Base-by-base conservation (phyloP, 176 grass and related monocot genomes). In the Triticum monococcum region DNA sequence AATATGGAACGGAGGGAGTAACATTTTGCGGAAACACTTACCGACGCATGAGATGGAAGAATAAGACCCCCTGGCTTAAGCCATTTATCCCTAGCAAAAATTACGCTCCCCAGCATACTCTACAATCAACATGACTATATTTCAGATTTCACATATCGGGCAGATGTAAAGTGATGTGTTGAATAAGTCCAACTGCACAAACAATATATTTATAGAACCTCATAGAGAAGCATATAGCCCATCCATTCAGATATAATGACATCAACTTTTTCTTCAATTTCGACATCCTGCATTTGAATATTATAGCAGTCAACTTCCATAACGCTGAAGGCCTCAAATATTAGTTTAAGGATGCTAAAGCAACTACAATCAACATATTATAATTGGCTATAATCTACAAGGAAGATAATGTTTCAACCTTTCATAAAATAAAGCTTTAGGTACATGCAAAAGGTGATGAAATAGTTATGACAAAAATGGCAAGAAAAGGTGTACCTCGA, bases 201-300 rank as follows among this genome's bases (percentile, higher is more conserved):
- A 88, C 63, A 73, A 63, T 57, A 36, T 40, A 65, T 62, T 77
- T 59, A 85, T 41, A 91, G 12, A 70, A 99, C 97, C 97, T 99
- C 97, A 54, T 94, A 94, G 13, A 99, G 79, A 54, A 99, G 97
- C 88, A 99, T 94, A 83, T 97, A 99, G 24, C 97, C 97, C 97
- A 97, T 99, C 97, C 97, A 99, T 90, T 99, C 97, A 87, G 97
- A 99, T 93, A 99, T 84, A 62, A 99, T 99, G 71, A 99, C 90
- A 90, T 99, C 97, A 48, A 97, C 97, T 84, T 87, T 96, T 89
- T 99, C 97, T 90, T 90, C 89, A 90, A 99, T 99, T 28, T 81
- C 54, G 68, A 96, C 94, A 90, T 96, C 94, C 97, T 99, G 83
- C 50, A 85, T 85, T 87, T 40, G 14, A 64, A 80, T 59, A 63